Evolutionary conservation across 2,329 filamentous ascomycete species (phyloP).

Genomic region (Chaetomiaceae sp.): DNA sequence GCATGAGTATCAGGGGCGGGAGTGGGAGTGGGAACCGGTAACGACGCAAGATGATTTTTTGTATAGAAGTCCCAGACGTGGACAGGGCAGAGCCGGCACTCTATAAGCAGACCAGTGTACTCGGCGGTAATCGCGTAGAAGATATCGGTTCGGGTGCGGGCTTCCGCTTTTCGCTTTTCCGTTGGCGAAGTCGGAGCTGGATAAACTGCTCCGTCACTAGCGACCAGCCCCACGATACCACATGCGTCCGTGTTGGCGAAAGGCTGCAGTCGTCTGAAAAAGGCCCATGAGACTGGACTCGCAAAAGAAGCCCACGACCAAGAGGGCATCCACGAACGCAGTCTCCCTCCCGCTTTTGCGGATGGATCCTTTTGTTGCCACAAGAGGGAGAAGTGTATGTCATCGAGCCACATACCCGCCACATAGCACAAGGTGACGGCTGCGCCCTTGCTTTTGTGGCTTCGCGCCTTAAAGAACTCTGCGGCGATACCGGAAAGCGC

Average conservation of each 20-base stretch:
- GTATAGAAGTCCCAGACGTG: not conserved
- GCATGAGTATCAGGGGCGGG: not conserved
- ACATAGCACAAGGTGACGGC: not conserved
- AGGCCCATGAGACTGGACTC: not conserved
- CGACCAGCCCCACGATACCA: not conserved
- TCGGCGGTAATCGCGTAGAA: not conserved
- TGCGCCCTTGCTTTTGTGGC: not conserved
- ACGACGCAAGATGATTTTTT: not conserved
- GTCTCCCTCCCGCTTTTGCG: not conserved
- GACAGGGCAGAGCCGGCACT: not conserved
- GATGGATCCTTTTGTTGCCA: not conserved
- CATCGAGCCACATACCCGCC: not conserved
- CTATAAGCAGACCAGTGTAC: not conserved
- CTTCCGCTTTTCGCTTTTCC: not conserved
- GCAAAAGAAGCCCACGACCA: not conserved
- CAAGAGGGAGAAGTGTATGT: not conserved
- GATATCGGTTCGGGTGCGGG: not conserved
- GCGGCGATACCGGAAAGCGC: not conserved
- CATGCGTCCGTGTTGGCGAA: not conserved
- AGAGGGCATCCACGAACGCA: not conserved
- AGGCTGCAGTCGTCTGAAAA: not conserved
- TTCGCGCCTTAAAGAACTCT: not conserved
- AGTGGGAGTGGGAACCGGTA: not conserved
- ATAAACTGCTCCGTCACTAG: not conserved
- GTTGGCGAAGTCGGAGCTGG: not conserved